A percentile compares a stretch with the other conserved stretches of the same genome.
These are phyloP conservation scores for Ophiocordyceps camponoti-floridani DNA, from an alignment of 2,329 filamentous ascomycete genomes.

Conservation along the genomic window DNA sequence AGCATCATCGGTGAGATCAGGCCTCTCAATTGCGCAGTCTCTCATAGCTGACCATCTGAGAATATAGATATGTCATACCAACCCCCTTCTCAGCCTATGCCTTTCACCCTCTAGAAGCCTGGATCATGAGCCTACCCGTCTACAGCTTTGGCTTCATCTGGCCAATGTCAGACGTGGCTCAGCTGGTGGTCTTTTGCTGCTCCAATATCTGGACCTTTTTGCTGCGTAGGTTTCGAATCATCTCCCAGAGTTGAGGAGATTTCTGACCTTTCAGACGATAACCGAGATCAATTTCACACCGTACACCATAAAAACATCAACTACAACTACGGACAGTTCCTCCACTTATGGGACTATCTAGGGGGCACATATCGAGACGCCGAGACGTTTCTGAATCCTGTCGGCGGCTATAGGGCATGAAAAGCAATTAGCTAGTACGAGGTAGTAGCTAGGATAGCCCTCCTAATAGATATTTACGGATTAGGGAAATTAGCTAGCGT, in stretches of 20 bases:
- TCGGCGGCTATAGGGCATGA: no score
- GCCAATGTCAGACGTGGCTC: no score
- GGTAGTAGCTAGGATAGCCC: no score
- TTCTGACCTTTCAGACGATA: neutral
- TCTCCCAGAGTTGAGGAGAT: no score
- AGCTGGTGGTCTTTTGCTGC: no score
- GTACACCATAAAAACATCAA: constrained; percentile 1
- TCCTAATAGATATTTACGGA: no score
- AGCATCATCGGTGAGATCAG: constrained; percentile 2
- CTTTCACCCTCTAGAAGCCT: constrained; percentile 1
- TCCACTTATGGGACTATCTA: neutral
- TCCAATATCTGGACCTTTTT: no score
- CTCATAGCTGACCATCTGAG: neutral
- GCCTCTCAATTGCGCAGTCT: no score
- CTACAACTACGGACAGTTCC: constrained; percentile 1
- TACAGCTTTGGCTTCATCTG: neutral
- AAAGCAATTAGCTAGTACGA: no score
- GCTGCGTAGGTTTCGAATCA: no score
- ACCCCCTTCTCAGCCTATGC: constrained; percentile 2
- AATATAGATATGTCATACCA: neutral
- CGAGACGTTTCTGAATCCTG: neutral
- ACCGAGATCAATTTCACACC: constrained; percentile 1
- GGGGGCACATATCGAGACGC: neutral
- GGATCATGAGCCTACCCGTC: neutral
- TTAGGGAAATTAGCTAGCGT: no score